A percentile compares a stretch with the other conserved stretches of the same genome.
Evolutionary conservation across 2,329 filamentous ascomycete genomes (phyloP).

Genomic region (Ophiostoma perfectum): DNA sequence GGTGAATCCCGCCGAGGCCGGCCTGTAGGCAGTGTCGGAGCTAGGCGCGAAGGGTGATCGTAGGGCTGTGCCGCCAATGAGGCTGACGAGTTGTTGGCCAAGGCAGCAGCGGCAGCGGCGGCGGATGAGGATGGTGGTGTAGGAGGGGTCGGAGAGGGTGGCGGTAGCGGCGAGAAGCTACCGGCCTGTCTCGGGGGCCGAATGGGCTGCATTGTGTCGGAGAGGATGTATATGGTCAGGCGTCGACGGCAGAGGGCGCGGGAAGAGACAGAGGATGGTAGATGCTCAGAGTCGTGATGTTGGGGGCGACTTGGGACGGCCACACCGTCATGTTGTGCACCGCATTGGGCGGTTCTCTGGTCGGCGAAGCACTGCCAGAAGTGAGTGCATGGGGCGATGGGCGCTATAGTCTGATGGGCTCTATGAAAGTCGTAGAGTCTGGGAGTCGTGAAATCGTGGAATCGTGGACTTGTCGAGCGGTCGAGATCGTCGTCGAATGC

Average conservation of each 20-base stretch:
- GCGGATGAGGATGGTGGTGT: slow-evolving; percentile 9
- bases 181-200: slow-evolving; percentile 46
- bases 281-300: slow-evolving; percentile 26
- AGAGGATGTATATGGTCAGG: neutral
- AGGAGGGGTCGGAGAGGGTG: slow-evolving; percentile 6
- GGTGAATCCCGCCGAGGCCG: slow-evolving; percentile 43
- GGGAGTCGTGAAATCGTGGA: neutral
- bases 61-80: neutral
- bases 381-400: neutral
- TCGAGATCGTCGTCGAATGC: neutral
- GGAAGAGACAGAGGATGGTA: neutral
- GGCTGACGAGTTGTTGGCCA: slow-evolving; percentile 22
- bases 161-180: slow-evolving; percentile 52
- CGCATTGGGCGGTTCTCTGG: slow-evolving; percentile 15
- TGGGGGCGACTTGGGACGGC: slow-evolving; percentile 7
- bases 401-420: no score
- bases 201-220: slow-evolving; percentile 43
- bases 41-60: slow-evolving; percentile 16
- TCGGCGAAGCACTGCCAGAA: slow-evolving; percentile 13
- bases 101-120: slow-evolving; percentile 27
- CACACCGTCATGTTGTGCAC: slow-evolving; percentile 40
- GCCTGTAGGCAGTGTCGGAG: slow-evolving; percentile 30
- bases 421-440: neutral
- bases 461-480: neutral
- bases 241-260: neutral